These are phyloP conservation scores for Ophiostoma himal-ulmi DNA, from an alignment of 2,329 filamentous ascomycete species.

Conservation along the genomic window DNA sequence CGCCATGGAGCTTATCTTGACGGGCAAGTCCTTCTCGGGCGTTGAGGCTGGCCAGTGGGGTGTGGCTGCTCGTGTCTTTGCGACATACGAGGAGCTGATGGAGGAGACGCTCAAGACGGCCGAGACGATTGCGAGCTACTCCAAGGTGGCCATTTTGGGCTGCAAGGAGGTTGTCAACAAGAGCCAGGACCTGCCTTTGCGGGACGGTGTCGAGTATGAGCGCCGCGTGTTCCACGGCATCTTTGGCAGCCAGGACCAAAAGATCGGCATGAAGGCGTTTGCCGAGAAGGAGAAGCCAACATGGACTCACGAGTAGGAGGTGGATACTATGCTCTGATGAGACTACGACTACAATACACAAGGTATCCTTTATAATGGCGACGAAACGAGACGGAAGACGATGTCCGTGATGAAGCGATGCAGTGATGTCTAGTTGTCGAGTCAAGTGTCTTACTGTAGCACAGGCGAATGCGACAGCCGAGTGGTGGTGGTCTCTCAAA, in stretches of 20 bases:
- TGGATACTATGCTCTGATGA: background rate
- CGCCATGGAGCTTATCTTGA: slow-evolving; percentile 88
- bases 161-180: slow-evolving; percentile 99
- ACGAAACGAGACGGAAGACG: background rate
- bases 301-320: slow-evolving; percentile 69
- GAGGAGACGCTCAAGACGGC: slow-evolving; percentile 76
- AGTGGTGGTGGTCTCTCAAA: background rate
- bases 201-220: slow-evolving; percentile 93
- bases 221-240: slow-evolving; percentile 84
- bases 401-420: background rate
- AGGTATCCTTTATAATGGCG: background rate
- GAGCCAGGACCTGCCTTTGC: slow-evolving; percentile 82
- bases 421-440: background rate
- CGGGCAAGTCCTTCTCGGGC: slow-evolving; percentile 76
- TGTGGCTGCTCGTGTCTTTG: slow-evolving; percentile 75
- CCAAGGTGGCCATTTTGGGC: slow-evolving; percentile 78
- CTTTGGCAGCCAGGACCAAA: slow-evolving; percentile 94
- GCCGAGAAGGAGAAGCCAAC: slow-evolving; percentile 88
- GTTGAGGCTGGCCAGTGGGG: slow-evolving; percentile 86
- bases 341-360: background rate
- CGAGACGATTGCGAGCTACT: slow-evolving; percentile 82
- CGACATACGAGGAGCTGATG: slow-evolving; percentile 73
- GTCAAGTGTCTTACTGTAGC: background rate
- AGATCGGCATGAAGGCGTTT: slow-evolving; percentile 95
- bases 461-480: background rate